phyloP scores from a whole-genome alignment of 108 stramenopile genomes.

The Nitzschia sp. region DNA sequence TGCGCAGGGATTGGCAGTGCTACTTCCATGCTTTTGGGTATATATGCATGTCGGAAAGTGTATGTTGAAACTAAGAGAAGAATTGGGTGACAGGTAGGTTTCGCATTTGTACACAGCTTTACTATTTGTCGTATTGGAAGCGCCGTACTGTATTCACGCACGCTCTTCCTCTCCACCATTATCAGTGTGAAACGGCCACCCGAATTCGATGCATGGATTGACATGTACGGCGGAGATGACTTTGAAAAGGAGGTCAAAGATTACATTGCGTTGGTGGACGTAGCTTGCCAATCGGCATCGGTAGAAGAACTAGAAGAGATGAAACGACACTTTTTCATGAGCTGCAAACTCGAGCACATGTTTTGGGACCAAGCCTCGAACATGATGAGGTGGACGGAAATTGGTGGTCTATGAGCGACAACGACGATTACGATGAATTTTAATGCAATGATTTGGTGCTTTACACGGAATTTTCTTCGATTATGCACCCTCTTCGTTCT shows the following conservation, averaged over 20 bases:
- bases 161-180: no score
- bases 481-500: no score
- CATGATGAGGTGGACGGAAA: constrained; percentile 65
- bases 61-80: constrained; percentile 76
- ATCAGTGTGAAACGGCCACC: constrained; percentile 48
- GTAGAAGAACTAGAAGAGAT: constrained; percentile 57
- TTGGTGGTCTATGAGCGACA: constrained; percentile 23
- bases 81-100: constrained; percentile 55
- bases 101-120: not conserved
- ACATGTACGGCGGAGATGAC: constrained; percentile 85
- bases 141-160: no score
- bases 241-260: constrained; percentile 79
- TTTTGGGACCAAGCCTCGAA: constrained; percentile 83
- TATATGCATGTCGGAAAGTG: constrained; percentile 87
- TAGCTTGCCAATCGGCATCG: constrained; percentile 29
- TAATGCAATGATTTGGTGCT: no score
- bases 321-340: constrained; percentile 76
- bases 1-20: constrained; percentile 76
- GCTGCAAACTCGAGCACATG: constrained; percentile 89
- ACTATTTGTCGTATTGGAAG: not conserved
- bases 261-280: constrained; percentile 78
- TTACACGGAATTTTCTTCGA: no score
- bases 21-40: constrained; percentile 90
- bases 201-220: constrained; percentile 89
- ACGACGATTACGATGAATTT: no score